Base-by-base conservation (phyloP, 345 rosid species). In the Dimocarpus longan region DNA sequence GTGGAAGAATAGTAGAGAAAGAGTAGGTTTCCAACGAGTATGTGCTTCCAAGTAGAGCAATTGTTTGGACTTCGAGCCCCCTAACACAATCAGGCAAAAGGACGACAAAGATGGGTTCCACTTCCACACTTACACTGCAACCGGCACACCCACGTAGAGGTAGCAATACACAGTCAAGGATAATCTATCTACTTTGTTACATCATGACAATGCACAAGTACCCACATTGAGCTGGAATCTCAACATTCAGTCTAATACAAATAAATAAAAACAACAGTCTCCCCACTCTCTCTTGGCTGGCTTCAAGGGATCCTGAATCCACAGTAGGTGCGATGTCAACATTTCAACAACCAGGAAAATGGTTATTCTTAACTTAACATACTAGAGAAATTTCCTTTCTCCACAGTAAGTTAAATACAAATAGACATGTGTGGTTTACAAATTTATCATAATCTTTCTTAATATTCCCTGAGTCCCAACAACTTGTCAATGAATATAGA, bases 221-320 rank as follows among this genome's bases (percentile, higher is more conserved):
- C 26, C 80, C 73, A 42, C 37, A 64, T 54, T 57, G 70, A 64
- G 78, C 70, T 65, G 70, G 70, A 46, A 12, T 75, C 78, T 26
- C 19, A 10, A 64, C 19, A 46, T 63, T 22, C 9, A 22, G 21
- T 24, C 43, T 19, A n/a, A 73, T 42, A 5, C 13, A 62, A 4
- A 40, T n/a, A n/a, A 37, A 11, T 4, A 54, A 54, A 54, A 16
- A 54, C 59, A 54, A 16, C 5, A 16, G 1, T n/a, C 7, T 54
- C 6, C n/a, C 6, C 59, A 15, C n/a, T 28, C 6, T 75, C 28
- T 75, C 28, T 32, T 48, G 32, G 70, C 7, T 64, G 70, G 63
- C 70, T 11, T 10, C 6, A 5, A 75, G 37, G 70, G 32, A 75
- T 65, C 70, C 42, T 6, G 62, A 18, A 75, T 65, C 70, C 71